phyloP scores from a whole-genome alignment of 148 eudicot genomes.

The Agrostemma githago region DNA sequence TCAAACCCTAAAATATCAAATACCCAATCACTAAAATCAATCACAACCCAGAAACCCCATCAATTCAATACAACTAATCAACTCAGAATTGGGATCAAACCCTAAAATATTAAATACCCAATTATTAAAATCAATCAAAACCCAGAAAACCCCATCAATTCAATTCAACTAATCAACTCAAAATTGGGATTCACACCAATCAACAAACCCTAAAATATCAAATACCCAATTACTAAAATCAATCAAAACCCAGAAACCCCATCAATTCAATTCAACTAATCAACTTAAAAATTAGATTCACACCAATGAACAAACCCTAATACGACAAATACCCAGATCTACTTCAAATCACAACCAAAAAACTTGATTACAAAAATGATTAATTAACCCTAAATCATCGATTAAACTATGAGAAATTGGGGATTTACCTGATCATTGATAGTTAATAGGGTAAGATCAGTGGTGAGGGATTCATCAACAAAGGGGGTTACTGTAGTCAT shows the following conservation, averaged over 20 bases:
- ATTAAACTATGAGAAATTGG: background rate
- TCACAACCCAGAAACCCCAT: background rate
- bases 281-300: background rate
- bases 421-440: constrained; percentile 23
- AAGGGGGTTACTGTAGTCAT: constrained; percentile 29
- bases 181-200: background rate
- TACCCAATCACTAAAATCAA: background rate
- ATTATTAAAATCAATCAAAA: background rate
- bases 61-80: background rate
- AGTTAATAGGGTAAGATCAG: constrained; percentile 7
- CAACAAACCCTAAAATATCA: background rate
- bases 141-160: background rate
- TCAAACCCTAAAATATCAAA: background rate
- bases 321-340: constrained; percentile 5
- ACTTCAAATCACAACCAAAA: background rate
- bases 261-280: too few species aligned
- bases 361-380: background rate
- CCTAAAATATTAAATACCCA: background rate
- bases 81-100: constrained; percentile 6
- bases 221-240: background rate
- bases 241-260: too few species aligned
- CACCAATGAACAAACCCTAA: background rate
- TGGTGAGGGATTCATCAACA: constrained; percentile 9
- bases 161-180: background rate
- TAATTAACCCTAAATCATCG: too few species aligned